Evolutionary conservation across 208 protist species (phyloP).

Genomic region (Willaertia magna): DNA sequence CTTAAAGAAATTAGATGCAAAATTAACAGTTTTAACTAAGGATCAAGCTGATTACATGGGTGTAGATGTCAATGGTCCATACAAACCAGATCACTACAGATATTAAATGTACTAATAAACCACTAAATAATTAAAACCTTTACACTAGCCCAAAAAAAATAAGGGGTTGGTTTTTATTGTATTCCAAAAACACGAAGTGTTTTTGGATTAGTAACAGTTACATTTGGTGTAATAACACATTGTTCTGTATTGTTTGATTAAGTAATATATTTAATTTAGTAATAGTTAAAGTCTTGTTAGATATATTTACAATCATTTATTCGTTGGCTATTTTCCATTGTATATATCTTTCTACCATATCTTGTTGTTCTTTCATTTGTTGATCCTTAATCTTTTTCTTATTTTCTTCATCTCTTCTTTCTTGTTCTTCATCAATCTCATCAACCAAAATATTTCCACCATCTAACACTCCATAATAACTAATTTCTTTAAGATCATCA

Average conservation of each 20-base stretch:
- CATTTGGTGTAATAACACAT: no score
- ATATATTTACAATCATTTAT: no score
- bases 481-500: neutral
- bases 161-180: no score
- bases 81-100: constrained; percentile 95
- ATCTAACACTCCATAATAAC: neutral
- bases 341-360: neutral
- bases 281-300: no score
- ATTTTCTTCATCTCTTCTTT: neutral
- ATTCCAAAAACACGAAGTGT: no score
- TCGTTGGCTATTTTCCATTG: no score
- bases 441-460: neutral
- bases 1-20: constrained; percentile 86
- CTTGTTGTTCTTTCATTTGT: neutral
- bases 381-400: neutral
- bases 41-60: constrained; percentile 96
- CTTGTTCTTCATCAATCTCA: neutral
- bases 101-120: no score
- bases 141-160: no score
- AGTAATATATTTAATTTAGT: no score
- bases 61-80: constrained; percentile 85
- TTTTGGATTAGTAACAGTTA: no score
- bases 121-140: no score
- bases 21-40: constrained; percentile 84
- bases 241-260: no score